Evolutionary conservation across 169 alveolate genomes (phyloP).

Genomic region (Eimeria nieschulzi): DNA sequence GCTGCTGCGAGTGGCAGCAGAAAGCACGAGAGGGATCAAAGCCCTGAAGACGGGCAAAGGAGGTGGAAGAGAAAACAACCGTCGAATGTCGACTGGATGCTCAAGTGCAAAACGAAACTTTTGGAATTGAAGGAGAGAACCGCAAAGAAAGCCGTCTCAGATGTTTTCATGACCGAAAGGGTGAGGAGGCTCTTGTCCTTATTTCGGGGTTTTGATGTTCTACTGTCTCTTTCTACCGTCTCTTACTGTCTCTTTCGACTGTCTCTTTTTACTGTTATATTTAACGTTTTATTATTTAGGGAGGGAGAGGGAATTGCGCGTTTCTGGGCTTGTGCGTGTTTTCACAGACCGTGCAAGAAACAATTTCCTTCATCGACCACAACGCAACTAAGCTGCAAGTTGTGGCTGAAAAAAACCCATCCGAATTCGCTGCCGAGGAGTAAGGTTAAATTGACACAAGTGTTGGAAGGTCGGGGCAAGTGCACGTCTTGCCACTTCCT

Average conservation of each 20-base stretch:
- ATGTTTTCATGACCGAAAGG: constrained; percentile 65
- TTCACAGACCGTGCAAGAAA: constrained; percentile 60
- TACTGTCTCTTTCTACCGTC: too few species aligned
- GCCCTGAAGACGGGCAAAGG: constrained; percentile 29
- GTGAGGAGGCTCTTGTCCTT: not conserved
- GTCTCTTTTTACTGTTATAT: too few species aligned
- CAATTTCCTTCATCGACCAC: constrained; percentile 42
- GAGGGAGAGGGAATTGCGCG: not conserved
- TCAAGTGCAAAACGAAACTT: constrained; percentile 68
- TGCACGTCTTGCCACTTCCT: not conserved
- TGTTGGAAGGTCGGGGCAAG: not conserved
- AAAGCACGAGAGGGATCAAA: constrained; percentile 33
- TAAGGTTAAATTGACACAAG: not conserved
- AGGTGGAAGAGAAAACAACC: constrained; percentile 64
- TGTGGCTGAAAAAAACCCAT: constrained; percentile 46
- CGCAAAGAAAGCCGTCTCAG: constrained; percentile 59
- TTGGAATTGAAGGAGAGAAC: constrained; percentile 68
- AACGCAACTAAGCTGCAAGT: constrained; percentile 53
- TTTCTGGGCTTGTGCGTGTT: not conserved
- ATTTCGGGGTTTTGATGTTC: too few species aligned
- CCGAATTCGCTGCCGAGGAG: constrained; percentile 66
- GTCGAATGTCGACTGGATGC: constrained; percentile 67
- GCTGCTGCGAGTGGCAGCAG: not conserved
- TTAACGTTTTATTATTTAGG: too few species aligned
- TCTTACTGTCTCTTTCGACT: too few species aligned